Evolutionary conservation across 1,139 yeast genomes (phyloP).

Genomic region (Debaryomyces coudertii): DNA sequence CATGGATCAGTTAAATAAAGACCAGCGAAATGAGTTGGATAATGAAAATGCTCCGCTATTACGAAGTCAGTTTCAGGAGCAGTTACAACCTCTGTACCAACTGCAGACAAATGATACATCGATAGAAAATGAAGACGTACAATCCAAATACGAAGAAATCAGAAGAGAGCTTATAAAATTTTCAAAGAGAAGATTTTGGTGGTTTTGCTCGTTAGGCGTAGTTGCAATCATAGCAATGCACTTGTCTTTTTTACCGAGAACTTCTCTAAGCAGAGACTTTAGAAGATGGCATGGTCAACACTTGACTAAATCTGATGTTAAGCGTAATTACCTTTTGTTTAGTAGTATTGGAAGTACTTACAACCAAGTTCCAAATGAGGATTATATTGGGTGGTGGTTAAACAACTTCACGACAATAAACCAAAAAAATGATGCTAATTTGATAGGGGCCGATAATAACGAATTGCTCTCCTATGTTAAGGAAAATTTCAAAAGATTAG

Average conservation of each 20-base stretch:
- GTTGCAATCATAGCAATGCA: constrained; percentile 59
- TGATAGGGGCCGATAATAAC: constrained; percentile 32
- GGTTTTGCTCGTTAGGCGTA: constrained; percentile 57
- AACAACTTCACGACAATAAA: constrained; percentile 26
- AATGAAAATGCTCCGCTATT: constrained; percentile 6
- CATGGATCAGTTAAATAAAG: constrained; percentile 3
- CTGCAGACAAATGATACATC: neutral
- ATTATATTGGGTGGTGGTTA: constrained; percentile 32
- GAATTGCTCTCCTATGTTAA: constrained; percentile 31
- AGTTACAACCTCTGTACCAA: neutral
- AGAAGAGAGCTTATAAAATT: constrained; percentile 21
- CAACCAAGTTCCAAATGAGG: constrained; percentile 31
- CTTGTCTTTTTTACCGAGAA: constrained; percentile 80
- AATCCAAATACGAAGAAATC: constrained; percentile 14
- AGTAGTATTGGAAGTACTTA: constrained; percentile 32
- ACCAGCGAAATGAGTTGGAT: neutral
- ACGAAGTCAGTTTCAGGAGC: neutral
- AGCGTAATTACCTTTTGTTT: constrained; percentile 41
- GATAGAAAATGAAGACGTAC: neutral
- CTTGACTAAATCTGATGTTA: constrained; percentile 65
- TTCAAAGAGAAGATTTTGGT: constrained; percentile 48
- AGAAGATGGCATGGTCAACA: constrained; percentile 70
- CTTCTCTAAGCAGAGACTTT: constrained; percentile 83
- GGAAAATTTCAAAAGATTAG: constrained; percentile 30
- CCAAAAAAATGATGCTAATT: constrained; percentile 21